These are phyloP conservation scores for Vicia villosa DNA, from an alignment of 306 rosid genomes.

Conservation along the genomic window DNA sequence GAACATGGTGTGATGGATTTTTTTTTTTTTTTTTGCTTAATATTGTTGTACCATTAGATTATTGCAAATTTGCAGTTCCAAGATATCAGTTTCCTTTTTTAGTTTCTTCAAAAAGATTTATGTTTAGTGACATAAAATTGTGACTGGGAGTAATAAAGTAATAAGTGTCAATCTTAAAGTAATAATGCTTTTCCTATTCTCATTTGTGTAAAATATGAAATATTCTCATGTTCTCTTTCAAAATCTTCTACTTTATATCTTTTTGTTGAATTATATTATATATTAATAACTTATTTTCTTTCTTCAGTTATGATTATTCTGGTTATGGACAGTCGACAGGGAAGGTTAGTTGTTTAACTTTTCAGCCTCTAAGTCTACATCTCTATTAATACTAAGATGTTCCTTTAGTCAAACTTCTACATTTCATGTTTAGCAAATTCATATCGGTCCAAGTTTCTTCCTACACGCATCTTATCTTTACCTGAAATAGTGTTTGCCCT, in stretches of 20 bases:
- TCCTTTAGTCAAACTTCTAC: too few relatives aligned
- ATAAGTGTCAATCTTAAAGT: slow-evolving; percentile 17
- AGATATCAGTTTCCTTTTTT: slow-evolving; percentile 6
- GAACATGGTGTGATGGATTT: slow-evolving; percentile 4
- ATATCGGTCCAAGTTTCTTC: background rate
- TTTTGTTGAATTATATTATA: slow-evolving; percentile 15
- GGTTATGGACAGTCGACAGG: slow-evolving; percentile 98
- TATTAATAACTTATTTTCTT: slow-evolving; percentile 28
- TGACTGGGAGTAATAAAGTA: slow-evolving; percentile 2
- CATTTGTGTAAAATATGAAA: slow-evolving; percentile 5
- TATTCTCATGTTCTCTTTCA: slow-evolving; percentile 4
- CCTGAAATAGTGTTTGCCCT: background rate
- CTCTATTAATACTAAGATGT: slow-evolving; percentile 3
- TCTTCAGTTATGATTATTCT: slow-evolving; percentile 87
- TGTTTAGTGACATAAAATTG: slow-evolving; percentile 12
- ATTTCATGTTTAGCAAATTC: background rate
- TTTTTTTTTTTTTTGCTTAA: background rate
- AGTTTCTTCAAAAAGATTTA: slow-evolving; percentile 8
- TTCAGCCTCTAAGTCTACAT: background rate
- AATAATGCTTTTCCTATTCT: slow-evolving; percentile 10
- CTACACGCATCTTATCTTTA: background rate
- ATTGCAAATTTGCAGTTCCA: background rate
- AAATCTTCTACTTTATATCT: background rate
- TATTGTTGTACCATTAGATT: background rate
- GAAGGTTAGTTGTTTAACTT: slow-evolving; percentile 63